Base-by-base conservation (phyloP, 305 asterid species). In the Fraxinus latifolia region DNA sequence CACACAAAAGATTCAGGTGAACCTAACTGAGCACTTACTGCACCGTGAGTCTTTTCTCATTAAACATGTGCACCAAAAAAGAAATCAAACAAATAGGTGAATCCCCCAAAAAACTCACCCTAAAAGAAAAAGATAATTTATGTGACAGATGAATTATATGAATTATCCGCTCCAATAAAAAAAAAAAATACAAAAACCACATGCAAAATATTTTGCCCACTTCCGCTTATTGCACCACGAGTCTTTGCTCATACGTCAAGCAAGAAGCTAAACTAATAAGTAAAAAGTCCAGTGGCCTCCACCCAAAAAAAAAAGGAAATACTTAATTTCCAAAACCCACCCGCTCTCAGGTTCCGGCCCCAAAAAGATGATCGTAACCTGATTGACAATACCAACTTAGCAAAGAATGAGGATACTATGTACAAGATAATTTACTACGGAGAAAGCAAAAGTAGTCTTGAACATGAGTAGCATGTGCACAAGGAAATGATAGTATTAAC, bases 181-280 rank as follows among this genome's bases (percentile, higher is more conserved):
- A 50, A 50, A 7, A 50, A 50, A 12, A 50, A 50, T 50, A 50
- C 21, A 50, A 50, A 23, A 50, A 15, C 79, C 80, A 76, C 19
- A 42, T 12, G 73, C 33, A 29, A 74, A 83, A 75, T n/a, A 77
- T 42, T 34, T 32, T 74, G 34, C 33, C 76, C 76, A 36, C 62
- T 50, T 15, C 79, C 25, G 0, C 12, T 27, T 27, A 31, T 68
- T 31, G 75, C 9, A 68, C 37, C 75, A 68, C 4, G 5, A 31
- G 75, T 27, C 21, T 29, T 68, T 31, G 75, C 62, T 50, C 62
- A 50, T 50, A 50, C 21, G 8, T 50, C 62, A 50, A 50, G 62
- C 21, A 50, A 50, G 62, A 50, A 50, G 62, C 62, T 50, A 50
- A 15, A 50, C 21, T 50, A 50, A 50, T 50, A n/a, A 50, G 62